Evolutionary conservation across 192 early-diverging fungal genomes (phyloP).

Genomic region (Coemansia sp.): DNA sequence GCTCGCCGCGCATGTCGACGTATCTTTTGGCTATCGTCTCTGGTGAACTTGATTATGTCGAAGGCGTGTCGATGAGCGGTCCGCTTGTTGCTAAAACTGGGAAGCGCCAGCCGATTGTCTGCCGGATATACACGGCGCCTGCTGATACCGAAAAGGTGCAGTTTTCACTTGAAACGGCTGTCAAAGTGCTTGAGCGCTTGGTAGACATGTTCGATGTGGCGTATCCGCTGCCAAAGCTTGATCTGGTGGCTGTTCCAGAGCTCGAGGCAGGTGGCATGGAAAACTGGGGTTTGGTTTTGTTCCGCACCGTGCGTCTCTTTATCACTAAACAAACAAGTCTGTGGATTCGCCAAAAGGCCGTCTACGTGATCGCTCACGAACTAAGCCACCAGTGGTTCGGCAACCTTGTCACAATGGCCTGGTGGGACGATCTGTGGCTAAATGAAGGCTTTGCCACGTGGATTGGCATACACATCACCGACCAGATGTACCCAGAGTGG

Average conservation of each 20-base stretch:
- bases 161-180: conserved; percentile 70
- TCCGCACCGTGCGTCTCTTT: conserved; percentile 65
- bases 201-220: conserved; percentile 64
- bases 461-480: conserved; percentile 66
- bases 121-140: conserved; percentile 67
- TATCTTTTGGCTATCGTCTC: conserved; percentile 75
- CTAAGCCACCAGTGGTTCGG: conserved; percentile 86
- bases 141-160: conserved; percentile 61
- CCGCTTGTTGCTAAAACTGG: neutral
- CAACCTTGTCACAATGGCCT: conserved; percentile 79
- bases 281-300: conserved; percentile 86
- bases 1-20: conserved; percentile 78
- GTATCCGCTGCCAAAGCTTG: conserved; percentile 74
- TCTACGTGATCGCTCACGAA: conserved; percentile 75
- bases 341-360: conserved; percentile 60
- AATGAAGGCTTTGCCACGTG: conserved; percentile 89
- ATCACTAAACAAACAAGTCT: conserved; percentile 54
- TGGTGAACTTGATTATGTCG: conserved; percentile 78
- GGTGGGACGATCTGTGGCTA: conserved; percentile 74
- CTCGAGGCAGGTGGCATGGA: conserved; percentile 83
- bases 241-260: conserved; percentile 75
- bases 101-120: conserved; percentile 3
- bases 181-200: conserved; percentile 66
- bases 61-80: conserved; percentile 27
- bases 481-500: conserved; percentile 78